Percentiles rank a stretch among this genome's conserved stretches.
Conservation (phyloP, 306 rosid genomes). For the Cicer yamashitae region DNA sequence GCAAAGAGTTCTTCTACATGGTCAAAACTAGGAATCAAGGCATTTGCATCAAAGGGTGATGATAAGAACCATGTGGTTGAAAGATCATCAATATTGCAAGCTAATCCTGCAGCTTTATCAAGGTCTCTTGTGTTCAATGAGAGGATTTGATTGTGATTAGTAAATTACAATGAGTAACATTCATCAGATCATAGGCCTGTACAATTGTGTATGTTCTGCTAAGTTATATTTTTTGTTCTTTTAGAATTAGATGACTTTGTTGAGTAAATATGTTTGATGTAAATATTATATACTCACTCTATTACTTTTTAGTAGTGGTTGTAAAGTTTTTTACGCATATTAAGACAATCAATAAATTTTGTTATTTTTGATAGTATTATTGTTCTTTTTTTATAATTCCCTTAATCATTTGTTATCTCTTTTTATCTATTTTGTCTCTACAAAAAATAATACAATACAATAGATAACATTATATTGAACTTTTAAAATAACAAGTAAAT, state of each 20-base stretch:
- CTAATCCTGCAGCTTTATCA: conserved; percentile 85
- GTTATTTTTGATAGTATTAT: no score
- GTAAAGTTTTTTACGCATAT: no score
- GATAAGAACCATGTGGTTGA: conserved; percentile 50
- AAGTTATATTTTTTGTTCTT: conserved; percentile 25
- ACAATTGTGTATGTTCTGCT: background rate
- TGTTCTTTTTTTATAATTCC: no score
- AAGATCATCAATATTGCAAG: conserved; percentile 64
- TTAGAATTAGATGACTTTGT: conserved; percentile 47
- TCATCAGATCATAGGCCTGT: background rate
- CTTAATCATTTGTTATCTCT: no score
- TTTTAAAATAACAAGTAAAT: no score
- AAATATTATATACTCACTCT: conserved; percentile 30
- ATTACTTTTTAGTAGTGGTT: no score
- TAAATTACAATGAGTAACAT: conserved; percentile 1
- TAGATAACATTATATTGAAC: no score
- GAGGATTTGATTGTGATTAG: conserved; percentile 51
- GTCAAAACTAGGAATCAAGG: conserved; percentile 68
- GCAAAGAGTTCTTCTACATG: conserved; percentile 72
- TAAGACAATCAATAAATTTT: no score
- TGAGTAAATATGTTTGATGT: conserved; percentile 50
- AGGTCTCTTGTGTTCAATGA: conserved; percentile 75
- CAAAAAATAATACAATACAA: no score
- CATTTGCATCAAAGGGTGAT: conserved; percentile 61
- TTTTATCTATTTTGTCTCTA: no score